These are phyloP conservation scores for Fusarium sp. DNA, from an alignment of 2,329 filamentous ascomycete genomes.

Conservation along the genomic window DNA sequence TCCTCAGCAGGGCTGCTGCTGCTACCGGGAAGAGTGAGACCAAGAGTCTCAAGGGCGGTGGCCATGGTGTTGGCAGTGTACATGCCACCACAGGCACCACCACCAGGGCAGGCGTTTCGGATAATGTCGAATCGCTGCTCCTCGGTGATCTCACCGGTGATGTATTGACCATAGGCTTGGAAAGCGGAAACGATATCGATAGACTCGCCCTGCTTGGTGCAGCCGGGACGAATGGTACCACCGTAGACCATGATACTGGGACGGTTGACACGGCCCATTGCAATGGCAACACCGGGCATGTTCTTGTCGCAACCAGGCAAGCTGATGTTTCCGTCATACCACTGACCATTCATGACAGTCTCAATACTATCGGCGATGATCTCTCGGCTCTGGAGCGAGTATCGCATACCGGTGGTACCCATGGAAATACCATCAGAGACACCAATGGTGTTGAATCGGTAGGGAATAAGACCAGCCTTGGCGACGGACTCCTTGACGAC, in stretches of 20 bases:
- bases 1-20: slow-evolving; percentile 83
- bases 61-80: slow-evolving; percentile 97
- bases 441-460: slow-evolving; percentile 99
- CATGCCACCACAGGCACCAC: slow-evolving; percentile 84
- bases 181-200: slow-evolving; percentile 98
- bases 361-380: slow-evolving; percentile 98
- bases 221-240: slow-evolving; percentile 92
- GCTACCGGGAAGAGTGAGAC: slow-evolving; percentile 84
- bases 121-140: slow-evolving; percentile 95
- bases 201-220: slow-evolving; percentile 76
- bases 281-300: slow-evolving; percentile 93
- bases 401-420: slow-evolving; percentile 97
- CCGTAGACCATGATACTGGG: slow-evolving; percentile 98
- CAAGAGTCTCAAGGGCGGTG: slow-evolving; percentile 89
- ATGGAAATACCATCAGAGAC: slow-evolving; percentile 98
- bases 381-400: slow-evolving; percentile 92
- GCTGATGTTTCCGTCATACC: slow-evolving; percentile 97
- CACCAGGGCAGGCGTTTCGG: slow-evolving; percentile 77
- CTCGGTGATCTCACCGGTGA: slow-evolving; percentile 90
- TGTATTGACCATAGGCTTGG: slow-evolving; percentile 96
- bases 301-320: slow-evolving; percentile 99
- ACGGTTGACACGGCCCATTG: slow-evolving; percentile 93
- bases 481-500: slow-evolving; percentile 71
- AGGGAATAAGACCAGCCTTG: slow-evolving; percentile 83
- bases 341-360: slow-evolving; percentile 98